These are phyloP conservation scores for Collybia nuda DNA, from an alignment of 768 basidiomycete genomes.

Conservation along the genomic window DNA sequence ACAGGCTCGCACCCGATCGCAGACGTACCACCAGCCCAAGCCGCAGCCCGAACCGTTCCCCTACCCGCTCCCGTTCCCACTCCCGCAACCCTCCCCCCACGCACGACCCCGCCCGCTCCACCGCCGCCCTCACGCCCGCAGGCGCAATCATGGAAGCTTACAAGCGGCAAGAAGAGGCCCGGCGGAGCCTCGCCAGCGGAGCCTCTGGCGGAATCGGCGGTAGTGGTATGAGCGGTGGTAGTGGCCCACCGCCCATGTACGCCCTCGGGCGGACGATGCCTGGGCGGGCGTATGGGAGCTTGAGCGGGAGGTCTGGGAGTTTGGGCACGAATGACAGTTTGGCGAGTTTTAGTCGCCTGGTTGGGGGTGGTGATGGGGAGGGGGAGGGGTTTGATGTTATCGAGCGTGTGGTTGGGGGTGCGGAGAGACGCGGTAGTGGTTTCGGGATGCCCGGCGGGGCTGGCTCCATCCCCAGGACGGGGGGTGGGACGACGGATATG, in stretches of 20 bases:
- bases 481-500: conserved; percentile 11
- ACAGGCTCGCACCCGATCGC: conserved; percentile 8
- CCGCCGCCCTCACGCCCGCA: conserved; percentile 46
- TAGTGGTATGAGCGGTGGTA: too few species aligned
- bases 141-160: conserved; percentile 47
- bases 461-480: neutral
- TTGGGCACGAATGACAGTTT: too few species aligned
- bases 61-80: too few species aligned
- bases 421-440: too few species aligned
- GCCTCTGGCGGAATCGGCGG: neutral
- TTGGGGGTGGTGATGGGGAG: neutral
- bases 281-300: too few species aligned
- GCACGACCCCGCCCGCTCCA: neutral
- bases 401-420: neutral
- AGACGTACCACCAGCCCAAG: conserved; percentile 8
- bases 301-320: too few species aligned
- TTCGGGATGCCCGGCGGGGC: too few species aligned
- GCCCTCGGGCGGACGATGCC: too few species aligned
- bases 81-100: neutral
- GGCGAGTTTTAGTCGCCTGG: neutral
- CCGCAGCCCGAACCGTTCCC: neutral
- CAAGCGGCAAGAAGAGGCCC: conserved; percentile 37
- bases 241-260: too few species aligned
- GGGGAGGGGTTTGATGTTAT: conserved; percentile 10
- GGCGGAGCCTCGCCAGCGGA: conserved; percentile 3